These are phyloP conservation scores for Botrytis aclada DNA, from an alignment of 2,329 filamentous ascomycete species.

Conservation along the genomic window DNA sequence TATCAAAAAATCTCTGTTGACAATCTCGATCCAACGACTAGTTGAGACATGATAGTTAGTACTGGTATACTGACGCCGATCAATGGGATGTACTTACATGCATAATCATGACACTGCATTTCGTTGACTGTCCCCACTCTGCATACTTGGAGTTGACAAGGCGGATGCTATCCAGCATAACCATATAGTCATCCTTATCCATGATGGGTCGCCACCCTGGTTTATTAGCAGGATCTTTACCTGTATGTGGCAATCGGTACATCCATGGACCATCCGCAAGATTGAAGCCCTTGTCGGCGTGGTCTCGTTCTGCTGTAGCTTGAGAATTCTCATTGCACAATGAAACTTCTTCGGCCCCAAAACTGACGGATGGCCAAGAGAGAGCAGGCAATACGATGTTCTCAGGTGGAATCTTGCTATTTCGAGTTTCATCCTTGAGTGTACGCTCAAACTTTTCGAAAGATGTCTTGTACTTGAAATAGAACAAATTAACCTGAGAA, in stretches of 20 bases:
- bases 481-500: slow-evolving; percentile 15
- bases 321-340: neutral
- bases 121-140: neutral
- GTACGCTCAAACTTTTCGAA: slow-evolving; percentile 22
- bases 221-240: neutral
- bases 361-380: neutral
- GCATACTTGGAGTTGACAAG: neutral
- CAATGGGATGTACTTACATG: slow-evolving; percentile 4
- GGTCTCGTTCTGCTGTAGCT: neutral
- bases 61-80: no score
- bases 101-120: slow-evolving; percentile 9
- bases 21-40: slow-evolving; percentile 17
- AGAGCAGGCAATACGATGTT: neutral
- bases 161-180: slow-evolving; percentile 16
- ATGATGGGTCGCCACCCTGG: neutral
- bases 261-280: slow-evolving; percentile 32
- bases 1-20: neutral
- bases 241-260: slow-evolving; percentile 22
- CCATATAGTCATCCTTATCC: slow-evolving; percentile 9
- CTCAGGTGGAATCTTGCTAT: slow-evolving; percentile 25
- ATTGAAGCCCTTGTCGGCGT: slow-evolving; percentile 25
- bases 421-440: slow-evolving; percentile 26
- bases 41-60: neutral
- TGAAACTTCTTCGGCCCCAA: neutral
- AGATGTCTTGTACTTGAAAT: slow-evolving; percentile 19